Percentiles rank a stretch among this genome's conserved stretches.
Conservation (phyloP, 805 yeast species). For the Tanozyma kutaoensis region DNA sequence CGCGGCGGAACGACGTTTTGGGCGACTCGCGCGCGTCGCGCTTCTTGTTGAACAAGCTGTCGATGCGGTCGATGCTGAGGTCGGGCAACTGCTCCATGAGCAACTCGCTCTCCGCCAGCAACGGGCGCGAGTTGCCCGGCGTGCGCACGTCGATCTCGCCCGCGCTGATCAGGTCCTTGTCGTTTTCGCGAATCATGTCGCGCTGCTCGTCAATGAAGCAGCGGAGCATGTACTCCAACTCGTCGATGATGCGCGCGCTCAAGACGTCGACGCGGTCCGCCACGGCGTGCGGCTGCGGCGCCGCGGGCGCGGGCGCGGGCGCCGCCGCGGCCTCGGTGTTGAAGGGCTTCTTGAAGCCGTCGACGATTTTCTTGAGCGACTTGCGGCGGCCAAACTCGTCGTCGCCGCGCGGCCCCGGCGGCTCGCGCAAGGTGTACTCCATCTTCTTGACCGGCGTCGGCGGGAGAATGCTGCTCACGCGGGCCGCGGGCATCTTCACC, state of each 20-base stretch:
- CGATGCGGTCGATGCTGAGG: slow-evolving; percentile 23
- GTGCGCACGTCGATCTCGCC: slow-evolving; percentile 1
- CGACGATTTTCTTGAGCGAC: slow-evolving; percentile 23
- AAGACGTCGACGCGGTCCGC: slow-evolving; percentile 42
- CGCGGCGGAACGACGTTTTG: slow-evolving; percentile 5
- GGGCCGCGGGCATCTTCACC: slow-evolving; percentile 36
- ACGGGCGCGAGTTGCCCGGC: too few species aligned
- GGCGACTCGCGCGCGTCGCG: slow-evolving; percentile 9
- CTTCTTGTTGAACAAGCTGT: slow-evolving; percentile 12
- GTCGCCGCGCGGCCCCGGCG: slow-evolving; percentile 1
- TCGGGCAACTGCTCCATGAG: slow-evolving; percentile 25
- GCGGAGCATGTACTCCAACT: slow-evolving; percentile 42
- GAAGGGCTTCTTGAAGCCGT: slow-evolving; percentile 27
- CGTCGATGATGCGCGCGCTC: slow-evolving; percentile 61
- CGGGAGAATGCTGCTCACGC: slow-evolving; percentile 36
- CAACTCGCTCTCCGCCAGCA: too few species aligned
- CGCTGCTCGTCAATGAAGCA: slow-evolving; percentile 18
- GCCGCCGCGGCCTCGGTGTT: slow-evolving; percentile 1
- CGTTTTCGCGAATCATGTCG: slow-evolving; percentile 5
- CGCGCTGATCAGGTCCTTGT: slow-evolving; percentile 2
- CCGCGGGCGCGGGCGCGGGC: background rate
- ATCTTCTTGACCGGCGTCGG: slow-evolving; percentile 58
- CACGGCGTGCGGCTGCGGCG: slow-evolving; percentile 1
- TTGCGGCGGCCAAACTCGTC: slow-evolving; percentile 14
- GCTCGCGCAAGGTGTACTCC: slow-evolving; percentile 18